These are phyloP conservation scores for Naumovozyma dairenensis DNA, from an alignment of 805 yeast genomes.

Conservation along the genomic window DNA sequence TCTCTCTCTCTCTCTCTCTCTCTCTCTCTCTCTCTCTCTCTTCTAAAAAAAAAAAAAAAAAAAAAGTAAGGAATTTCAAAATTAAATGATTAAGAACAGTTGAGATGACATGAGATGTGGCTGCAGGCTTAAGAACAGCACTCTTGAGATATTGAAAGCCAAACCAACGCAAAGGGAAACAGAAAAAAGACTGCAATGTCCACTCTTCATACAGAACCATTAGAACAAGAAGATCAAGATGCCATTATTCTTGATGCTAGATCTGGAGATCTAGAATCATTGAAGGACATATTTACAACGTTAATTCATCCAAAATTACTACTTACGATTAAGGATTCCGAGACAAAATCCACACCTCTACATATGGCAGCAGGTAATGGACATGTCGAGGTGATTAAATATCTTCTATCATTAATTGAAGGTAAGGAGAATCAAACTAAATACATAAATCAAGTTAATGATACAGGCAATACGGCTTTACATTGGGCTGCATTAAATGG, in stretches of 20 bases:
- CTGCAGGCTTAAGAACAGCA: no score
- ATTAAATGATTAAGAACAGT: no score
- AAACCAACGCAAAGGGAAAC: not conserved
- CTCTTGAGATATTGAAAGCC: no score
- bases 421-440: slow-evolving; percentile 33
- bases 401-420: slow-evolving; percentile 40
- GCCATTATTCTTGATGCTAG: slow-evolving; percentile 77
- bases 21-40: no score
- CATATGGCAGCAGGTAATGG: slow-evolving; percentile 98
- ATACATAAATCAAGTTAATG: slow-evolving; percentile 48
- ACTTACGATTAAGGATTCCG: slow-evolving; percentile 48
- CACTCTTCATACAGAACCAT: slow-evolving; percentile 26
- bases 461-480: slow-evolving; percentile 83
- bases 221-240: slow-evolving; percentile 70
- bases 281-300: slow-evolving; percentile 57
- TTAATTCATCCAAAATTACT: slow-evolving; percentile 38
- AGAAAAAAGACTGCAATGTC: no score
- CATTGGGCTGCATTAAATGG: slow-evolving; percentile 97
- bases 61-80: no score
- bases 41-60: no score
- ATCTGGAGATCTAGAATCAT: slow-evolving; percentile 72
- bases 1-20: no score
- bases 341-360: slow-evolving; percentile 61
- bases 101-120: no score
- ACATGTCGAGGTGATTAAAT: slow-evolving; percentile 57